Evolutionary conservation across 768 basidiomycete genomes (phyloP), one percentile per base, ranked within the genome.

Genomic region (Pleurotus tuoliensis): DNA sequence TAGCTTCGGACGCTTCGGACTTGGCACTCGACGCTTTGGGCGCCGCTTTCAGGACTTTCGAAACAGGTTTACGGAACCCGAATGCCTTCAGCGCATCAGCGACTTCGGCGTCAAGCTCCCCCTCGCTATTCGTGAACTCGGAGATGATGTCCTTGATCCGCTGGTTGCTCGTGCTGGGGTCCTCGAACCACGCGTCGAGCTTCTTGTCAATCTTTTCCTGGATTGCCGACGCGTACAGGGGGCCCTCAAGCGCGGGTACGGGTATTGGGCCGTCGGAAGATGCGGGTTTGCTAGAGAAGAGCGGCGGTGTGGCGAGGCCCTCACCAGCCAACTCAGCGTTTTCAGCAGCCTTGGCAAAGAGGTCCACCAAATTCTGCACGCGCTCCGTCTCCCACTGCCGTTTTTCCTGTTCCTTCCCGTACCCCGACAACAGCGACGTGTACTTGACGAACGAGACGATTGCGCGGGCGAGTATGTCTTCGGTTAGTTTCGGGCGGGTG

Each of bases 281-380:
- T 4, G 48, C 27, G 22, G 37, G 4, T 22, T 41, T 53, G 20
- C 6, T 41, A 18, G 37, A 13, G 51, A 53, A 53, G 22, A 53
- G 51, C 15, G 51, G 51, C 24, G 20, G 11, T 3, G 51, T 53
- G 16, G 41, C 25, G 15, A 53, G 37, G 9, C 51, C 51, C 27
- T 53, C 51, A 41, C 38, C 15, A 11, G 51, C 51, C 38, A 53
- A n/a, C n/a, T 53, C 51, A 15, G 51, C 39, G 22, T 53, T 53
- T 18, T 41, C 24, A n/a, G 51, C 51, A 11, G 51, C 51, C 22
- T 22, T 39, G 12, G 20, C 22, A 24, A 53, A 53, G 15, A 53
- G 22, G 39, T 43, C n/a, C 4, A 53, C 39, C 38, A 53, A 39
- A 5, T n/a, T 39, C 39, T 18, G n/a, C 20, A 30, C 38, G 20